phyloP scores from a whole-genome alignment of 2,329 filamentous ascomycete genomes.

The Cylindrodendrum hubeiense region DNA sequence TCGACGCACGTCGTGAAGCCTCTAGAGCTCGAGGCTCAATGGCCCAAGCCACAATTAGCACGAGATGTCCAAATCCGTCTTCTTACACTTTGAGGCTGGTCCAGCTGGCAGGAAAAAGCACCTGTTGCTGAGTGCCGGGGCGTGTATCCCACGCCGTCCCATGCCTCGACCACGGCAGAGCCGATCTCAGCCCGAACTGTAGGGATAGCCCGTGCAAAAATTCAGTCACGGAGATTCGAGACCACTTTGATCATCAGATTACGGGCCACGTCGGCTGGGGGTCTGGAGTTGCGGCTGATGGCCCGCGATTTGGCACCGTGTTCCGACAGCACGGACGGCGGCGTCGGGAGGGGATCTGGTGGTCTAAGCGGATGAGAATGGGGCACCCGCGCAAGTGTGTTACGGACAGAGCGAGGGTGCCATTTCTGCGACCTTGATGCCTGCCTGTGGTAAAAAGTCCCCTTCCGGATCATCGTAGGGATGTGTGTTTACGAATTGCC shows the following conservation, averaged over 20 bases:
- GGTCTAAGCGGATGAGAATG: background rate
- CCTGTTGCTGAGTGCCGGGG: no score
- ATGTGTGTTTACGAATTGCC: background rate
- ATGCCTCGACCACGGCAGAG: no score
- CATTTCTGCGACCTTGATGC: background rate
- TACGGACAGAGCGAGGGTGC: background rate
- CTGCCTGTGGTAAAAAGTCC: background rate
- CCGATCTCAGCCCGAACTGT: background rate
- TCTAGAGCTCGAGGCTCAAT: no score
- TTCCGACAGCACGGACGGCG: no score
- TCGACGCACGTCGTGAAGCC: background rate
- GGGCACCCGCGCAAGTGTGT: background rate
- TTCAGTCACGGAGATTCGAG: background rate
- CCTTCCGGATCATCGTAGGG: background rate
- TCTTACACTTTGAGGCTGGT: no score
- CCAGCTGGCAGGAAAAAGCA: no score
- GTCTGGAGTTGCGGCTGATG: no score
- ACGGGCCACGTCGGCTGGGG: background rate
- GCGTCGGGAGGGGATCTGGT: background rate
- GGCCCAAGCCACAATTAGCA: no score
- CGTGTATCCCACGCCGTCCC: no score
- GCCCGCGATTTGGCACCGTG: no score
- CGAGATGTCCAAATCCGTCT: no score
- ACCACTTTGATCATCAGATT: background rate
- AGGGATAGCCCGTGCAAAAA: background rate